Percentiles rank a stretch among this genome's conserved stretches.
Evolutionary conservation across 2,329 filamentous ascomycete species (phyloP).

Genomic region (Penicillium sp.): DNA sequence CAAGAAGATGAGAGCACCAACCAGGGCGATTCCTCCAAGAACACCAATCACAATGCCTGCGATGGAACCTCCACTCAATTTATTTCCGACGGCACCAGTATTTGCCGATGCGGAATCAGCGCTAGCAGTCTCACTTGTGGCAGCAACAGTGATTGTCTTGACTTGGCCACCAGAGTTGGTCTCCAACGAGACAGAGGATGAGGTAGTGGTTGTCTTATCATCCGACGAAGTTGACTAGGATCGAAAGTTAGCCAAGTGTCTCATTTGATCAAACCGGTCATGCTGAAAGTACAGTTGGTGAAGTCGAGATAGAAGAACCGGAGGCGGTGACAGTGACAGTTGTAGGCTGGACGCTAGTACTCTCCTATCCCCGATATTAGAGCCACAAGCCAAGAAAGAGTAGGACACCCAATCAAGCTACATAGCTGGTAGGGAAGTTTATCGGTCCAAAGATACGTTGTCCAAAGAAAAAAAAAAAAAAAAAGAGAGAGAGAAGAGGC

Average conservation of each 20-base stretch:
- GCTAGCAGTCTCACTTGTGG: slow-evolving; percentile 13
- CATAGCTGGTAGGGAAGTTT: too few species aligned
- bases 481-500: slow-evolving; percentile 1
- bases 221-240: slow-evolving; percentile 12
- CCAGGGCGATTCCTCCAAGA: slow-evolving; percentile 36
- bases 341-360: slow-evolving; percentile 13
- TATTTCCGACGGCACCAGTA: slow-evolving; percentile 17
- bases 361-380: slow-evolving; percentile 22
- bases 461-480: neutral
- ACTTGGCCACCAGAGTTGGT: slow-evolving; percentile 27
- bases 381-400: slow-evolving; percentile 13
- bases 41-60: slow-evolving; percentile 46
- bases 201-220: slow-evolving; percentile 17
- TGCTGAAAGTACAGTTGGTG: slow-evolving; percentile 12
- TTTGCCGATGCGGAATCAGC: slow-evolving; percentile 16
- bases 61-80: slow-evolving; percentile 42
- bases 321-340: slow-evolving; percentile 16
- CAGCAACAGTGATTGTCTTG: slow-evolving; percentile 30
- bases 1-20: slow-evolving; percentile 40
- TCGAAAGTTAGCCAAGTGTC: slow-evolving; percentile 6
- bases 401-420: neutral
- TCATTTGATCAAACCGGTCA: neutral
- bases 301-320: neutral
- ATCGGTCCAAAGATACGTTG: neutral
- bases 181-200: slow-evolving; percentile 16